Evolutionary conservation across 768 basidiomycete species (phyloP).

Genomic region (Agaricus sinodeliciosus): DNA sequence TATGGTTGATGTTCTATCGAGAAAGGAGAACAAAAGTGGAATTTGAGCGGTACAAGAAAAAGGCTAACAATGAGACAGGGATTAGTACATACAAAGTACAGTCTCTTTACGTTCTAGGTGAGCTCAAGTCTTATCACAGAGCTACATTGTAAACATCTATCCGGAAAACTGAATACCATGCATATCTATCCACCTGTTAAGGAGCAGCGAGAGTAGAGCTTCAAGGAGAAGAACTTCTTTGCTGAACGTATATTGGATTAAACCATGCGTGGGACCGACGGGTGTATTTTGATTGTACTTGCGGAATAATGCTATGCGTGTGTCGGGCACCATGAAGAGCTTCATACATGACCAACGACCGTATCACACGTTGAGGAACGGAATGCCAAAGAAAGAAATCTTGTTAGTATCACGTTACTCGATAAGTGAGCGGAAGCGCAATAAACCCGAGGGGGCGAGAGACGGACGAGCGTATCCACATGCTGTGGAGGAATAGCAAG

Average conservation of each 20-base stretch:
- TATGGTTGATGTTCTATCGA: not conserved
- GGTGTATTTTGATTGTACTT: constrained; percentile 44
- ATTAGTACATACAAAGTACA: constrained; percentile 9
- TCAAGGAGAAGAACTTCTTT: constrained; percentile 56
- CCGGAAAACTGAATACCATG: constrained; percentile 32
- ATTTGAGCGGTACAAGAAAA: not conserved
- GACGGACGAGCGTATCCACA: no score
- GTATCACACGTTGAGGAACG: constrained; percentile 7
- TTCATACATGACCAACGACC: constrained; percentile 14
- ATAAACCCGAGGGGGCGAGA: not conserved
- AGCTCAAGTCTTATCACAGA: not conserved
- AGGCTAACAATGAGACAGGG: no score
- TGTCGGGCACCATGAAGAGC: constrained; percentile 43
- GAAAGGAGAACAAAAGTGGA: not conserved
- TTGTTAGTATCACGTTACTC: not conserved
- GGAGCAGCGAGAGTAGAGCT: constrained; percentile 55
- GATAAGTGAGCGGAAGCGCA: not conserved
- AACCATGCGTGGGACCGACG: constrained; percentile 59
- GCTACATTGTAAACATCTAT: constrained; percentile 6
- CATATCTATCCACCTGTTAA: constrained; percentile 73
- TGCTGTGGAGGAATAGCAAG: no score
- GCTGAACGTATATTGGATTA: constrained; percentile 58
- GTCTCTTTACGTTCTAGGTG: not conserved
- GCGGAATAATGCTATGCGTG: constrained; percentile 52
- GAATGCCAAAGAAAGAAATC: constrained; percentile 1